Conservation (phyloP, 805 yeast genomes). For the Yarrowia deformans region DNA sequence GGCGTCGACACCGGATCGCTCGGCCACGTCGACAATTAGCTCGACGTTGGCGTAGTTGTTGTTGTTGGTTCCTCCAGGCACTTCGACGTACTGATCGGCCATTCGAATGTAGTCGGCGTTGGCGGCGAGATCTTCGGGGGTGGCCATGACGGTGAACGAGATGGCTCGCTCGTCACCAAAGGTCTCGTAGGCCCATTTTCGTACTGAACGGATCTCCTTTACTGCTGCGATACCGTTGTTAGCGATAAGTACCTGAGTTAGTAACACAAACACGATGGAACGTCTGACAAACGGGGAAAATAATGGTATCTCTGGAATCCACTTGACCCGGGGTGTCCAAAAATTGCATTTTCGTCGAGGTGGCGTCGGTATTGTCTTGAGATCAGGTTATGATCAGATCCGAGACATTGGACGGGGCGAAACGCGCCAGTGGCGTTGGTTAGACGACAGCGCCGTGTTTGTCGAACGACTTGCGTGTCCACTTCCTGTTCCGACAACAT, state of each 20-base stretch:
- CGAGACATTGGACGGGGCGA: neutral
- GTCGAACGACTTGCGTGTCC: neutral
- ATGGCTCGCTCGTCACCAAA: conserved; percentile 94
- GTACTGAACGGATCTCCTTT: conserved; percentile 93
- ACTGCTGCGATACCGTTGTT: conserved; percentile 99
- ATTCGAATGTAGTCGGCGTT: conserved; percentile 97
- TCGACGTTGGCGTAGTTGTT: conserved; percentile 98
- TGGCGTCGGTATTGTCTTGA: neutral
- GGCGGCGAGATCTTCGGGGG: conserved; percentile 98
- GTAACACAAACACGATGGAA: neutral
- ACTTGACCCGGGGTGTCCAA: neutral
- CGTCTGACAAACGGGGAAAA: neutral
- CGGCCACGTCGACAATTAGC: conserved; percentile 95
- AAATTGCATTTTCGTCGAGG: neutral
- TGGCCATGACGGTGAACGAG: conserved; percentile 97
- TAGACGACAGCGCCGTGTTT: no score
- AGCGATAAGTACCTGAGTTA: conserved; percentile 74
- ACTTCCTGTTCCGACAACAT: neutral
- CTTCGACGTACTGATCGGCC: conserved; percentile 99
- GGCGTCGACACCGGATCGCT: conserved; percentile 94
- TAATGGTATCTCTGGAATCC: neutral
- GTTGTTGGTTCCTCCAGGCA: conserved; percentile 99
- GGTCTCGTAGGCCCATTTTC: conserved; percentile 99
- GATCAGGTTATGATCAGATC: conserved; percentile 1
- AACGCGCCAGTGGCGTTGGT: neutral